Evolutionary conservation across 208 protist genomes (phyloP), one percentile per base, ranked within the genome.

Genomic region (Trypanosoma avium): DNA sequence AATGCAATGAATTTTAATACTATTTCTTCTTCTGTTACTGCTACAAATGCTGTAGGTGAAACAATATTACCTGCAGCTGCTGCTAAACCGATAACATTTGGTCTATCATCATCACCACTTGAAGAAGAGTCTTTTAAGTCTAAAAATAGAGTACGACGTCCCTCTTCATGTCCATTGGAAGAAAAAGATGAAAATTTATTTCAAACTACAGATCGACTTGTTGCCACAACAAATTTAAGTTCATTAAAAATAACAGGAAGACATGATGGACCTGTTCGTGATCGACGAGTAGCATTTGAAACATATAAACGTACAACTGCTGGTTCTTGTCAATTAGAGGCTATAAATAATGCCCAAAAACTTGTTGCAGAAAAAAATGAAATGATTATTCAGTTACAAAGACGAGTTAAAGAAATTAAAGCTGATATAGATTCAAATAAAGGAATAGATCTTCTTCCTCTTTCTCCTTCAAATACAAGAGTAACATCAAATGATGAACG

Each of bases 211-310:
- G 48, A 57, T 4, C 21, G n/a, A 10, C 3, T 12, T 36, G 30
- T n/a, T 42, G n/a, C 35, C 36, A 26, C 24, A 33, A 5, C 58
- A 26, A 8, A 3, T 2, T 40, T 15, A 4, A 4, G 19, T 9
- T 17, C 4, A 50, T 22, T 21, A 5, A 63, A 56, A 13, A 29
- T 26, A 13, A 32, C 59, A 30, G 47, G 27, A 26, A 30, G 54
- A 17, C 29, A 7, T 36, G 47, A 61, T n/a, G 47, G 57, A 17
- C 21, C 56, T 7, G 29, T 32, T 8, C 58, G 64, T 26, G 59
- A 79, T 47, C 61, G 68, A 62, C 67, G 64, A 17, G 67, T 54
- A 60, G 82, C 82, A 17, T 94, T 90, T 67, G 84, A 90, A 60
- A 45, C 58, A 9, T 94, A 80, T 71, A 94, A 94, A 69, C 15